A percentile compares a stretch with the other conserved stretches of the same genome.
phyloP scores from a whole-genome alignment of 208 protist genomes.

The Balamuthia mandrillaris region DNA sequence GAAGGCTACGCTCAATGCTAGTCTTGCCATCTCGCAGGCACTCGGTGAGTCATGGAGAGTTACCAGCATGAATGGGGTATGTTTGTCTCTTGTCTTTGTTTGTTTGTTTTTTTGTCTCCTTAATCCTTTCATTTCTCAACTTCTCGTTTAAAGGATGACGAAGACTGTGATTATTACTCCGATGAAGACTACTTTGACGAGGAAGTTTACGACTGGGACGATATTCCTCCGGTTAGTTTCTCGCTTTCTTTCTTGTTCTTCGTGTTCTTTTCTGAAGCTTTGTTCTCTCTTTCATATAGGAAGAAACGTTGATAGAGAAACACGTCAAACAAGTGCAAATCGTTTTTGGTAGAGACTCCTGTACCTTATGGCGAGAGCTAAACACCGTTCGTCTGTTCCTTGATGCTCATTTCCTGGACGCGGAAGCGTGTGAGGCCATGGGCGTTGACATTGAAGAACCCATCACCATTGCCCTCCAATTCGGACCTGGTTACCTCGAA shows the following conservation, averaged over 20 bases:
- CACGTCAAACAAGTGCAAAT: constrained; percentile 16
- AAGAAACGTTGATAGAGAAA: constrained; percentile 8
- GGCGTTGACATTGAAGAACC: background rate
- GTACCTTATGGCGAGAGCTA: background rate
- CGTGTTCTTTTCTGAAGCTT: background rate
- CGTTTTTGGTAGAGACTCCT: background rate
- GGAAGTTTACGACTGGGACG: background rate
- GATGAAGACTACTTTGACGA: background rate
- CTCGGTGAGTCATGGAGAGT: background rate
- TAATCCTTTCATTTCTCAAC: too few relatives aligned
- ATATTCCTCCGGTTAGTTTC: background rate
- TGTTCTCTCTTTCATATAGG: background rate
- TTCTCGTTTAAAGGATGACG: background rate
- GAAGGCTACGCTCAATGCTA: too few relatives aligned
- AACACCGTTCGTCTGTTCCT: background rate
- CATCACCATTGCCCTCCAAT: background rate
- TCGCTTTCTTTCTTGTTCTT: background rate
- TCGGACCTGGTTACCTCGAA: constrained; percentile 5
- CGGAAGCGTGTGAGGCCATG: background rate
- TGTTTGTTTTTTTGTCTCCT: background rate
- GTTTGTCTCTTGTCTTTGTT: background rate
- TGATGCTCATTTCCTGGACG: constrained; percentile 2
- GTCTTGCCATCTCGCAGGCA: background rate
- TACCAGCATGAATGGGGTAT: background rate
- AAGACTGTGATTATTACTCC: background rate